These are phyloP conservation scores for Glomus cerebriforme DNA, from an alignment of 192 early-diverging fungal genomes.

Conservation along the genomic window DNA sequence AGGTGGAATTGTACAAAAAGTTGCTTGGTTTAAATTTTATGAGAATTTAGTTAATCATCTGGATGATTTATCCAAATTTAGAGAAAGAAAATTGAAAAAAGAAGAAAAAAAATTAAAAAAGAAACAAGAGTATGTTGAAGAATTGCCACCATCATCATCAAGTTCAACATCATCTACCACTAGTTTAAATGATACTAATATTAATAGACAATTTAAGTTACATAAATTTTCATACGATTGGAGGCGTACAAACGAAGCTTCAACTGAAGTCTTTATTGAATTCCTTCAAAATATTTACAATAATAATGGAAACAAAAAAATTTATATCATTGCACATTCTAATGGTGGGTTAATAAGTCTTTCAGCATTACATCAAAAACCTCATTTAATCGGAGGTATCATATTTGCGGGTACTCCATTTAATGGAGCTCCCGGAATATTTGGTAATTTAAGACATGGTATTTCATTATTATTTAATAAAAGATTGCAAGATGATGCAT, in stretches of 20 bases:
- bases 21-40: slow-evolving; percentile 10
- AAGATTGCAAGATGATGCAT: slow-evolving; percentile 13
- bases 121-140: background rate
- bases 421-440: slow-evolving; percentile 13
- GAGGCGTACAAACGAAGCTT: slow-evolving; percentile 13
- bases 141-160: background rate
- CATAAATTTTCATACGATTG: slow-evolving; percentile 30
- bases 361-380: slow-evolving; percentile 4
- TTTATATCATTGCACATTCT: slow-evolving; percentile 24
- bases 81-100: background rate
- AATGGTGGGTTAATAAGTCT: slow-evolving; percentile 26
- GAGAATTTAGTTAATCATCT: slow-evolving; percentile 5
- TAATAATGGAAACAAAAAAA: slow-evolving; percentile 4
- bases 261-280: background rate
- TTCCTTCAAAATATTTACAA: slow-evolving; percentile 15
- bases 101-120: background rate
- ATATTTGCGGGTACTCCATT: slow-evolving; percentile 24
- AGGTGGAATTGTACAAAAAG: background rate
- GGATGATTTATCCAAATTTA: background rate
- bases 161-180: background rate
- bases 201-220: background rate
- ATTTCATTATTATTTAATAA: slow-evolving; percentile 14
- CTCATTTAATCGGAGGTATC: slow-evolving; percentile 11
- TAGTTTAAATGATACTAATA: background rate
- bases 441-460: slow-evolving; percentile 6